Evolutionary conservation across 1,284 basidiomycete species (phyloP).

Genomic region (Ceratobasidium sp.): DNA sequence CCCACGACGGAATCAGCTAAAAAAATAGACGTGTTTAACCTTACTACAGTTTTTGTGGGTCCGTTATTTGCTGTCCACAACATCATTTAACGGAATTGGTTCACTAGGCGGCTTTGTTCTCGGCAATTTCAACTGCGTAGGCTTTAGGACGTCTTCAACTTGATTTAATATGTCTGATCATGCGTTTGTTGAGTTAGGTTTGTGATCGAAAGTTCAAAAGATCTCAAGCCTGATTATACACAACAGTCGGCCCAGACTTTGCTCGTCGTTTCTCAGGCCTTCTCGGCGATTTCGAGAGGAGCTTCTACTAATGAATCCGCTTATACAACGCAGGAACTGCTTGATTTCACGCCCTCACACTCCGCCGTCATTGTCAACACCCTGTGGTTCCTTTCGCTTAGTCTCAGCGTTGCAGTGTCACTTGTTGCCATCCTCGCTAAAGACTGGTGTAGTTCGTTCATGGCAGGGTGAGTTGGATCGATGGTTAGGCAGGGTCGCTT

Average conservation of each 20-base stretch:
- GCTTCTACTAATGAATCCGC: background rate
- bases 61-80: background rate
- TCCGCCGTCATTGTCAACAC: background rate
- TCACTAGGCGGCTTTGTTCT: conserved; percentile 6
- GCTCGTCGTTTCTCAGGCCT: background rate
- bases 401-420: too few species aligned
- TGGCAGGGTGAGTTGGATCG: background rate
- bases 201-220: too few species aligned
- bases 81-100: too few species aligned
- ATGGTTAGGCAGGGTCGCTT: background rate
- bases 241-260: background rate
- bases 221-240: conserved; percentile 2
- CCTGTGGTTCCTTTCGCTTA: conserved; percentile 10
- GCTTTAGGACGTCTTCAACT: background rate
- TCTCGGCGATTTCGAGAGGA: background rate
- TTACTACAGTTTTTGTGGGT: conserved; percentile 19
- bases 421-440: conserved; percentile 8
- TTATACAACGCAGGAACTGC: too few species aligned
- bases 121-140: conserved; percentile 1
- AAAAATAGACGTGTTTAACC: background rate
- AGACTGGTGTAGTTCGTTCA: conserved; percentile 16
- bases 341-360: background rate
- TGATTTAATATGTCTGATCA: background rate
- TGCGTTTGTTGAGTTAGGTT: too few species aligned
- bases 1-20: too few species aligned